phyloP scores from a whole-genome alignment of 768 basidiomycete genomes.

The Fomitopsis pulvina region DNA sequence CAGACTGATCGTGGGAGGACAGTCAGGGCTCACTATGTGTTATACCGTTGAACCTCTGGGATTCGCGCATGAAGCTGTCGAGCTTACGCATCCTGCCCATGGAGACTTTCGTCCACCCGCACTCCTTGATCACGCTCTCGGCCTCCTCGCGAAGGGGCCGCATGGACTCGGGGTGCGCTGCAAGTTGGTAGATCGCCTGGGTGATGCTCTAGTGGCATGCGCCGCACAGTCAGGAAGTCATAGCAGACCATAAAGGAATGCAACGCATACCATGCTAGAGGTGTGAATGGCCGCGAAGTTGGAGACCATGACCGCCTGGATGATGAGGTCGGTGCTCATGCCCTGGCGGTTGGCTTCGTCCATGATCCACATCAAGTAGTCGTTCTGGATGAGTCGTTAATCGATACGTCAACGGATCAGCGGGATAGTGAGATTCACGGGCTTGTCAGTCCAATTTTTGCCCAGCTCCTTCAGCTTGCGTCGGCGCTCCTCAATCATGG shows the following conservation, averaged over 20 bases:
- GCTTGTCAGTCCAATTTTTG: conserved; percentile 23
- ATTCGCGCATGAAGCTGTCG: conserved; percentile 41
- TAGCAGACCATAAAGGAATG: no score
- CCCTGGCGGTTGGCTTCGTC: conserved; percentile 18
- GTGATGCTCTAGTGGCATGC: conserved; percentile 27
- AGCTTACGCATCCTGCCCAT: conserved; percentile 37
- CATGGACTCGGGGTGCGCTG: conserved; percentile 28
- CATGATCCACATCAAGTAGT: conserved; percentile 28
- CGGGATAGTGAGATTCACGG: conserved; percentile 20
- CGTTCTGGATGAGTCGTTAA: conserved; percentile 17
- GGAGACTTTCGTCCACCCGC: conserved; percentile 24
- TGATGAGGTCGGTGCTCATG: conserved; percentile 11
- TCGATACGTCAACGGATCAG: not conserved
- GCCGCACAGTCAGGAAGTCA: not conserved
- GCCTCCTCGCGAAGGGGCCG: conserved; percentile 38
- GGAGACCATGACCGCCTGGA: conserved; percentile 21
- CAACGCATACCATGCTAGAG: conserved; percentile 8
- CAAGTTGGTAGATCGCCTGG: conserved; percentile 30
- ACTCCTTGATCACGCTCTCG: conserved; percentile 26
- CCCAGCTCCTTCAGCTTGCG: conserved; percentile 12
- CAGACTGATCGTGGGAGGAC: not conserved
- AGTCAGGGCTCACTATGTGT: conserved; percentile 17
- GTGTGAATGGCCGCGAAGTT: conserved; percentile 21
- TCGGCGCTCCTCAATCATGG: conserved; percentile 18
- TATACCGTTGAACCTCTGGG: conserved; percentile 26